A percentile compares a stretch with the other conserved stretches of the same genome.
These are phyloP conservation scores for Sugiyamaella sp. DNA, from an alignment of 1,139 yeast species.

Conservation along the genomic window DNA sequence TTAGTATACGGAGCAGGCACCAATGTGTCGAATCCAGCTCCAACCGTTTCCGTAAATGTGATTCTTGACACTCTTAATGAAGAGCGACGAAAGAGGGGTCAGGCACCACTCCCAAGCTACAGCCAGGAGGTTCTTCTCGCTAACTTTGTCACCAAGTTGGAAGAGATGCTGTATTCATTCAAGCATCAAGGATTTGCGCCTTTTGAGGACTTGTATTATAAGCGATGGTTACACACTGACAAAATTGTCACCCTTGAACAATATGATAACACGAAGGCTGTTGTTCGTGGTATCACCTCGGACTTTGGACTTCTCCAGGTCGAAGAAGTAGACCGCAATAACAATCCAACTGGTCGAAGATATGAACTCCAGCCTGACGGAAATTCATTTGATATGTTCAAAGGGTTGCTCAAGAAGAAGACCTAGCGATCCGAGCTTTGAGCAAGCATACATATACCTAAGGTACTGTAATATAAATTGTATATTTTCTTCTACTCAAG, in stretches of 20 bases:
- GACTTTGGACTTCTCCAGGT: conserved; percentile 85
- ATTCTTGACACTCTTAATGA: conserved; percentile 61
- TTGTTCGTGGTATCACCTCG: conserved; percentile 75
- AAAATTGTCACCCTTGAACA: conserved; percentile 59
- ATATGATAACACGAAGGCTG: conserved; percentile 58
- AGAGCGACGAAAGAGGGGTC: conserved; percentile 49
- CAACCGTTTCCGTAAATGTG: conserved; percentile 83
- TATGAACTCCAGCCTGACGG: conserved; percentile 94
- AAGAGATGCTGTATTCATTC: conserved; percentile 62
- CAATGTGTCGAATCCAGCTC: conserved; percentile 83
- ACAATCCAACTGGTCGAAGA: conserved; percentile 52
- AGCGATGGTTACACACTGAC: conserved; percentile 80
- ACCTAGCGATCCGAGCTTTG: conserved; percentile 16
- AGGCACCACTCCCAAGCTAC: conserved; percentile 49
- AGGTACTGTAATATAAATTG: neutral
- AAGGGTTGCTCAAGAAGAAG: conserved; percentile 77
- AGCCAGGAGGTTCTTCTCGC: conserved; percentile 71
- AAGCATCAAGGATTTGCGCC: conserved; percentile 65
- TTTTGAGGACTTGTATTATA: conserved; percentile 73
- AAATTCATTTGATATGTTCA: conserved; percentile 93
- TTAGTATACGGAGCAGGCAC: conserved; percentile 82
- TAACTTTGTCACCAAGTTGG: conserved; percentile 64
- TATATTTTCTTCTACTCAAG: neutral
- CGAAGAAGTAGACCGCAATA: conserved; percentile 56
- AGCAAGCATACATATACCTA: no score